A percentile compares a stretch with the other conserved stretches of the same genome.
Conservation (phyloP, 495 filamentous ascomycete species). For the Lophiostoma macrostomum region DNA sequence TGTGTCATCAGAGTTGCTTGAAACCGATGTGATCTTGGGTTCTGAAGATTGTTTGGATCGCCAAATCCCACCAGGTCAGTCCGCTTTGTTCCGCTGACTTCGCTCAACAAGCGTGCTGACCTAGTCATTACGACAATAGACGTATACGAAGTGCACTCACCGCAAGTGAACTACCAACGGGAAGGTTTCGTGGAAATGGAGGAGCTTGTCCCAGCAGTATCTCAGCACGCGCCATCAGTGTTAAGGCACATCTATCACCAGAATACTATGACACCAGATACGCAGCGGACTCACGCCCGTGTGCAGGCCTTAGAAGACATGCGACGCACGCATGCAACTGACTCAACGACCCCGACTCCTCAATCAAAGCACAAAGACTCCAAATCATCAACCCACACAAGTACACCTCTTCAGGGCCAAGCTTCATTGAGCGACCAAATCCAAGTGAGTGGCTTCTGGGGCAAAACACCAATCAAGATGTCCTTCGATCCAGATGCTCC, state of each 20-base stretch:
- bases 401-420: constrained; percentile 3
- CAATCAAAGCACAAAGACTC: constrained; percentile 1
- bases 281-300: neutral
- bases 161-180: neutral
- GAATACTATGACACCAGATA: neutral
- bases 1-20: neutral
- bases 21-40: constrained; percentile 2
- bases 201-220: constrained; percentile 1
- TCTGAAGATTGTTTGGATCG: neutral
- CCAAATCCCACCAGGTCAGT: constrained; percentile 10
- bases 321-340: neutral
- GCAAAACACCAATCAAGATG: constrained; percentile 8
- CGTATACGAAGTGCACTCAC: neutral
- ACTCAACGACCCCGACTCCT: neutral
- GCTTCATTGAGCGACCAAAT: neutral
- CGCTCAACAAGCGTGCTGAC: neutral
- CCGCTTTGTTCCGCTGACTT: neutral
- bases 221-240: neutral
- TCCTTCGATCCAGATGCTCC: constrained; percentile 8
- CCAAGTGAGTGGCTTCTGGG: constrained; percentile 1
- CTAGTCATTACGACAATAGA: constrained; percentile 4
- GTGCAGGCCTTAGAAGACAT: neutral
- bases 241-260: neutral
- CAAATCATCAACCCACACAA: neutral
- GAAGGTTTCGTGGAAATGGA: constrained; percentile 4